Evolutionary conservation across 2,329 filamentous ascomycete species (phyloP), one percentile per base, ranked within the genome.

Genomic region (Exophiala viscosa): DNA sequence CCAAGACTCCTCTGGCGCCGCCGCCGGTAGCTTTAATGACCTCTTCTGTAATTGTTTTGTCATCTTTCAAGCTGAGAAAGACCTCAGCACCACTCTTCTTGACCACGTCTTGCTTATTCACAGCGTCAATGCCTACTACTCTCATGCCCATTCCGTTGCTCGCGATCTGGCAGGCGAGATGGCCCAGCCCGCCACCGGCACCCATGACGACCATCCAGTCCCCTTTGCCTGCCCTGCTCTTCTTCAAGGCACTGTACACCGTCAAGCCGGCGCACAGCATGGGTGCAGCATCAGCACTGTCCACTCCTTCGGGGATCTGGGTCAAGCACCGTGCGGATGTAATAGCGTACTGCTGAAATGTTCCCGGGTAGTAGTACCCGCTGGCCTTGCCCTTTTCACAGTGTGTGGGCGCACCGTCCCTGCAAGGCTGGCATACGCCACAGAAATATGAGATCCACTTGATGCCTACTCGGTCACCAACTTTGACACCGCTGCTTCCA

Each of bases 341-440:
- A n/a, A 85, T 64, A 14, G 78, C 78, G 63, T 87, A 88, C 69
- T 87, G 83, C 65, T 87, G 85, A 66, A 87, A 88, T n/a, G 84
- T 88, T 32, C 85, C 85, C 0, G 84, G 84, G 0, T 78, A 81
- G 65, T 82, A 85, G 69, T 86, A 87, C 5, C 85, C 85, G 0
- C 79, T 83, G 45, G 87, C 66, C 63, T 79, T 81, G 53, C 75
- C 72, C 39, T 79, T 77, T 58, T 74, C 70, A 67, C 81, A 84
- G 36, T 75, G 67, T 8, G 75, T 79, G 55, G 83, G 82, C 18
- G 74, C 69, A 38, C 78, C 79, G 9, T 73, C 73, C 49, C 78
- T 70, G 64, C 81, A 85, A 54, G 81, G 68, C 13, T 69, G 63
- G 67, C 78, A 79, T 60, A 73, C 71, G 45, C 76, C 76, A 64